A percentile compares a stretch with the other conserved stretches of the same genome.
Conservation (phyloP, 2,329 filamentous ascomycete species). For the Talaromyces islandicus region DNA sequence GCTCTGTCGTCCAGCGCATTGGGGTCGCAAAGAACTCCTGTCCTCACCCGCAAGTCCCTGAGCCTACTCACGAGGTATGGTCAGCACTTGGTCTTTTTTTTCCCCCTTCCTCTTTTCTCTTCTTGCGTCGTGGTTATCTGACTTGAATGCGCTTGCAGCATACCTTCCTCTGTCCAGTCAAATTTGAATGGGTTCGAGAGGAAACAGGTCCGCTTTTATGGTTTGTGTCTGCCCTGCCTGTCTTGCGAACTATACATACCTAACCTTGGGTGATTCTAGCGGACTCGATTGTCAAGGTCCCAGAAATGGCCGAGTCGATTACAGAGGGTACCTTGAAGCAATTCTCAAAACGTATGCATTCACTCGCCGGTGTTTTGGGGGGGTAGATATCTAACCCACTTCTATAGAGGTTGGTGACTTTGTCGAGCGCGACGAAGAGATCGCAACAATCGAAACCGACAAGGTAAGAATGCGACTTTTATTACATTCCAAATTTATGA, state of each 20-base stretch:
- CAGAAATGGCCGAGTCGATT: conserved; percentile 97
- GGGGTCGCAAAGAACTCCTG: conserved; percentile 3
- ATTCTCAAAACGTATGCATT: conserved; percentile 67
- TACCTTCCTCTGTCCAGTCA: conserved; percentile 9
- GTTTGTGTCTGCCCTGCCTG: conserved; percentile 16
- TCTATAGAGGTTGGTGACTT: conserved; percentile 74
- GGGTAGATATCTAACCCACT: conserved; percentile 14
- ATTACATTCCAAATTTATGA: conserved; percentile 8
- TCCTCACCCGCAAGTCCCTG: conserved; percentile 5
- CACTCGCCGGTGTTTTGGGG: conserved; percentile 9
- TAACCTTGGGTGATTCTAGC: conserved; percentile 40
- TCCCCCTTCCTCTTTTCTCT: no score
- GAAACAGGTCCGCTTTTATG: conserved; percentile 30
- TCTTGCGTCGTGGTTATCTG: neutral
- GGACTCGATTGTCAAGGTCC: conserved; percentile 85
- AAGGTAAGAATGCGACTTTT: conserved; percentile 57
- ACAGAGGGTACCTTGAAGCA: conserved; percentile 95
- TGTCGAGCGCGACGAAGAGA: conserved; percentile 93
- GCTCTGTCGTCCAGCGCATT: conserved; percentile 21
- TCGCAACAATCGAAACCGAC: conserved; percentile 98
- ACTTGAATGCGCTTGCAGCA: conserved; percentile 4
- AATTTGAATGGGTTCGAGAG: conserved; percentile 1
- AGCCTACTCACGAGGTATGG: conserved; percentile 4
- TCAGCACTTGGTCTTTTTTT: neutral
- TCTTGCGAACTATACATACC: conserved; percentile 9